These are phyloP conservation scores for Cryptococcus maquisensis DNA, from an alignment of 1,284 basidiomycete species.

Conservation along the genomic window DNA sequence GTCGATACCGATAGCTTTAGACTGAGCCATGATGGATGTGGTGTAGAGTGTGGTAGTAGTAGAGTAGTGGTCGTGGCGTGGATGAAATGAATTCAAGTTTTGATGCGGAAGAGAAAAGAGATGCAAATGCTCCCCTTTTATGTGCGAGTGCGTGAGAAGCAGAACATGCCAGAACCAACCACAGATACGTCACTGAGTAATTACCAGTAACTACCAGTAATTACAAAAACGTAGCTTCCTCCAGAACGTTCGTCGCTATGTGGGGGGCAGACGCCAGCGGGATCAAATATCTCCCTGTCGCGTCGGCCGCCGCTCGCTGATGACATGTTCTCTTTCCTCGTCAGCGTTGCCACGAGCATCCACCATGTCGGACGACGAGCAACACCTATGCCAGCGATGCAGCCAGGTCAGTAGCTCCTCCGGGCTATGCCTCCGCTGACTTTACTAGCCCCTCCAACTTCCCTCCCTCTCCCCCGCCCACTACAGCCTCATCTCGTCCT, in stretches of 20 bases:
- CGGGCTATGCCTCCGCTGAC: not conserved
- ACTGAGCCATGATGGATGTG: not conserved
- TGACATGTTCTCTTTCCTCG: too few relatives aligned
- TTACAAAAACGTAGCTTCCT: too few relatives aligned
- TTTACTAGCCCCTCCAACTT: slow-evolving; percentile 67
- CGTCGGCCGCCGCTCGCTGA: too few relatives aligned
- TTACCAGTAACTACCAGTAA: too few relatives aligned
- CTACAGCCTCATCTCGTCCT: slow-evolving; percentile 73
- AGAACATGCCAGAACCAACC: not conserved
- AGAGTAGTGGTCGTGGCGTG: not conserved
- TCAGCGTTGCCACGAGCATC: too few relatives aligned
- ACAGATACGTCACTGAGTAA: slow-evolving; percentile 27
- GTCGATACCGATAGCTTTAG: slow-evolving; percentile 7
- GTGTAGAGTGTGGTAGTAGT: not conserved
- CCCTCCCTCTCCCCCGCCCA: slow-evolving; percentile 79
- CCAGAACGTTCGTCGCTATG: too few relatives aligned
- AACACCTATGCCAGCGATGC: slow-evolving; percentile 45
- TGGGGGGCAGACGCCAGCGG: too few relatives aligned
- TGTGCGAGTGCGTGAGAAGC: not conserved
- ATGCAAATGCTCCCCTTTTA: not conserved
- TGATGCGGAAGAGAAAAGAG: not conserved
- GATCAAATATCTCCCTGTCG: too few relatives aligned
- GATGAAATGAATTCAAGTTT: not conserved
- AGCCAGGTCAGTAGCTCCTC: slow-evolving; percentile 32
- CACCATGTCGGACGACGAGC: slow-evolving; percentile 23